A percentile compares a stretch with the other conserved stretches of the same genome.
Evolutionary conservation across 495 filamentous ascomycete genomes (phyloP).

Genomic region (Xanthoparmelia taractica): DNA sequence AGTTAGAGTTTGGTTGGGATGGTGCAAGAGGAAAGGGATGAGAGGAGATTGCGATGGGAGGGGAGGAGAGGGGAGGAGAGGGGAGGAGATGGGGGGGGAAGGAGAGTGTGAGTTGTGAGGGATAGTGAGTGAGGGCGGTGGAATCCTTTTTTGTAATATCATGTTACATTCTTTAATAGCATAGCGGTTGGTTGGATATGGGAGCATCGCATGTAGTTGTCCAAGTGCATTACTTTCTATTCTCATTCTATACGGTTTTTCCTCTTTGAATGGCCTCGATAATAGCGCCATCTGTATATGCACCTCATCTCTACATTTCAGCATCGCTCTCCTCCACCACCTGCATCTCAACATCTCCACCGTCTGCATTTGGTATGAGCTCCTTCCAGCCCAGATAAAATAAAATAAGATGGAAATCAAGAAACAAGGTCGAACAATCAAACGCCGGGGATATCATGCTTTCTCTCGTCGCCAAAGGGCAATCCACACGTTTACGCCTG

Average conservation of each 20-base stretch:
- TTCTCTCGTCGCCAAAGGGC: conserved; percentile 17
- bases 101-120: too few species aligned
- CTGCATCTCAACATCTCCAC: too few species aligned
- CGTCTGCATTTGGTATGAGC: too few species aligned
- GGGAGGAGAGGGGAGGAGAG: background rate
- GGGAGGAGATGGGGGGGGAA: background rate
- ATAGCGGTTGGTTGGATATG: background rate
- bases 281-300: background rate
- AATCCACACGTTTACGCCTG: conserved; percentile 28
- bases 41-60: too few species aligned
- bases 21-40: background rate
- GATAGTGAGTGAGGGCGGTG: too few species aligned
- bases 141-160: too few species aligned
- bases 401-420: too few species aligned
- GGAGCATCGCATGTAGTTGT: background rate
- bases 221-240: background rate
- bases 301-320: too few species aligned
- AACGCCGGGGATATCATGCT: conserved; percentile 29
- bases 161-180: background rate
- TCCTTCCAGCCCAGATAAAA: background rate
- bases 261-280: background rate
- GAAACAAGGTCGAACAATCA: too few species aligned
- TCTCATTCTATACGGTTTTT: background rate
- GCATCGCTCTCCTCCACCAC: too few species aligned
- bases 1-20: conserved; percentile 7